phyloP scores from a whole-genome alignment of 192 early-diverging fungal species.

The Dimargaris cristalligena region DNA sequence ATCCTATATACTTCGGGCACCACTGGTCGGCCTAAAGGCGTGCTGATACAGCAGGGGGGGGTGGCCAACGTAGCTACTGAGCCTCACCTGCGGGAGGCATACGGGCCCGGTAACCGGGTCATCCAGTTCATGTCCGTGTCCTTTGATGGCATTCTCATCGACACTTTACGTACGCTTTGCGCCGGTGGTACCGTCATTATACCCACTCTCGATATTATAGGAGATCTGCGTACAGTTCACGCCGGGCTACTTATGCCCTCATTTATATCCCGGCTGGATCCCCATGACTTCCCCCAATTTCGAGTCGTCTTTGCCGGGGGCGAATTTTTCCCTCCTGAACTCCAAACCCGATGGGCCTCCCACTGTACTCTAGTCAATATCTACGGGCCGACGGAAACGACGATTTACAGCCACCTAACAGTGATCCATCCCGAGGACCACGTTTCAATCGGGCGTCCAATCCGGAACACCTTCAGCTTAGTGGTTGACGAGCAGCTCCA shows the following conservation, averaged over 20 bases:
- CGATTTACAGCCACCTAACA: neutral
- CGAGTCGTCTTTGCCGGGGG: neutral
- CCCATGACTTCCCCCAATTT: neutral
- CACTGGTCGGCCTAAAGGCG: constrained; percentile 11
- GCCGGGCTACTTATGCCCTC: neutral
- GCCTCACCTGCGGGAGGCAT: neutral
- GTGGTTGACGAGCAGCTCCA: neutral
- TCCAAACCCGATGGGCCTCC: neutral
- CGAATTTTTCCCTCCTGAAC: neutral
- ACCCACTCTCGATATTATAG: neutral
- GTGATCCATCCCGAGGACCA: neutral
- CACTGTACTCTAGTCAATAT: neutral
- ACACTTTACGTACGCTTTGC: neutral
- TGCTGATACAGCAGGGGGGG: neutral
- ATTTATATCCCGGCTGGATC: neutral
- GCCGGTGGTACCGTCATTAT: neutral
- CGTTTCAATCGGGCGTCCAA: neutral
- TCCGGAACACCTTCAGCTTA: neutral
- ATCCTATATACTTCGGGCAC: constrained; percentile 11
- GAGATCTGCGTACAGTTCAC: neutral
- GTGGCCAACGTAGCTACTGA: neutral
- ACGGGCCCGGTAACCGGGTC: neutral
- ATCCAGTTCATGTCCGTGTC: neutral
- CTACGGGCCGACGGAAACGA: constrained; percentile 2
- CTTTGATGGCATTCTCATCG: neutral